Percentiles rank a stretch among this genome's conserved stretches.
Evolutionary conservation across 192 early-diverging fungal genomes (phyloP).

Genomic region (Ambispora gerdemannii): DNA sequence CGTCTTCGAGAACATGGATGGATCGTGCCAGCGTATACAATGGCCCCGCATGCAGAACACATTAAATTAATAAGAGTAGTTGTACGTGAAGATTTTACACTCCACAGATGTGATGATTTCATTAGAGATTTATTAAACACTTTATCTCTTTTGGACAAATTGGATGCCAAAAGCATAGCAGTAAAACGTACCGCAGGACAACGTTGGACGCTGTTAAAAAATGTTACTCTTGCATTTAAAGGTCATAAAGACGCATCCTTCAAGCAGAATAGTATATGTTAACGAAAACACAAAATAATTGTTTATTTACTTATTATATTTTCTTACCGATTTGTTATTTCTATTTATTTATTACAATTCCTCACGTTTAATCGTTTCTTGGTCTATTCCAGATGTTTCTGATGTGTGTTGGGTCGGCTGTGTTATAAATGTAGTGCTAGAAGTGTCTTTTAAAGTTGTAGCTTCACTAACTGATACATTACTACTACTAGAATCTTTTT

Average conservation of each 20-base stretch:
- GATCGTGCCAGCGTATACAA: slow-evolving; percentile 76
- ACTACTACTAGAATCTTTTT: too few species aligned
- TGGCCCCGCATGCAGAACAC: slow-evolving; percentile 49
- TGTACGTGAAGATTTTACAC: slow-evolving; percentile 40
- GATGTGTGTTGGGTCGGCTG: too few species aligned
- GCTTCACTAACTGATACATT: too few species aligned
- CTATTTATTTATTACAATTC: too few species aligned
- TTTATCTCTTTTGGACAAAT: slow-evolving; percentile 2
- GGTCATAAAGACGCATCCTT: background rate
- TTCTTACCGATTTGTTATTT: too few species aligned
- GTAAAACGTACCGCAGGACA: background rate
- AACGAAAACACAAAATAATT: too few species aligned
- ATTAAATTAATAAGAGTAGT: slow-evolving; percentile 66
- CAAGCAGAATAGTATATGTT: background rate
- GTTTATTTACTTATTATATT: too few species aligned
- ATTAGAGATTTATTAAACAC: background rate
- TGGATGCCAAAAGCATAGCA: background rate
- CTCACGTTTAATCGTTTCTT: too few species aligned
- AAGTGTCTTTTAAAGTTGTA: too few species aligned
- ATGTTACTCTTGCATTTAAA: background rate
- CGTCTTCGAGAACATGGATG: slow-evolving; percentile 65
- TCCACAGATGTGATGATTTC: background rate
- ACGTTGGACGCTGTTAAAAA: background rate
- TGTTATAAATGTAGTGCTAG: too few species aligned
- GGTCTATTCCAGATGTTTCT: too few species aligned